Evolutionary conservation across 2,329 filamentous ascomycete species (phyloP), one percentile per base, ranked within the genome.

Genomic region (Fusarium torulosum): DNA sequence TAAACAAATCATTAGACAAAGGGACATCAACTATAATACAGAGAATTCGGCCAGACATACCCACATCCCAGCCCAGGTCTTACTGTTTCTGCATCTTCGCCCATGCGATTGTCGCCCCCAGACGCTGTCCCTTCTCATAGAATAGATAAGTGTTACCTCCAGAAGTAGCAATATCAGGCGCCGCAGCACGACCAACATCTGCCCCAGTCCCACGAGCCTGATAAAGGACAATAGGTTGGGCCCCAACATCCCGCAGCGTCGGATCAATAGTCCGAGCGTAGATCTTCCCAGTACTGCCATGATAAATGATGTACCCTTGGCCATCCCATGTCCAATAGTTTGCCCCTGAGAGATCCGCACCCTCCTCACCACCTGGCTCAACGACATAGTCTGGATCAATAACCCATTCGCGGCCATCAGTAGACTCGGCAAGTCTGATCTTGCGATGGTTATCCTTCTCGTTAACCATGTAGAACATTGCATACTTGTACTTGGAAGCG

Each of bases 381-480:
- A 68, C 47, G 2, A 68, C 50, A 4, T 68, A 68, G 1, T 68
- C 41, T 4, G 64, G 52, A 3, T 53, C 59, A 2, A 68, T 64
- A 13, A 29, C 49, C 72, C 72, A 74, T 5, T 46, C 46, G 6
- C 55, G 57, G 7, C 72, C 72, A 13, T 74, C 72, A 0, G 21
- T 15, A 4, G 72, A 74, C 53, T 74, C 72, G 3, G 72, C 72
- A 3, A 74, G 62, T 4, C 72, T 58, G 4, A 74, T 74, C 11
- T 72, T 70, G 33, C 72, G 72, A 3, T 52, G 46, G 38, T 74
- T 64, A 37, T 74, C 63, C 0, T 43, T 19, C 33, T 74, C 72
- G 23, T 74, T 74, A 42, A 42, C 71, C 72, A 74, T 74, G 56
- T 74, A 74, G 33, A 74, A 74, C 72, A 74, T 74, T 40, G 63